Evolutionary conservation across 192 early-diverging fungal species (phyloP), one percentile per base, ranked within the genome.

Genomic region (Rhizophagus prolifer): DNA sequence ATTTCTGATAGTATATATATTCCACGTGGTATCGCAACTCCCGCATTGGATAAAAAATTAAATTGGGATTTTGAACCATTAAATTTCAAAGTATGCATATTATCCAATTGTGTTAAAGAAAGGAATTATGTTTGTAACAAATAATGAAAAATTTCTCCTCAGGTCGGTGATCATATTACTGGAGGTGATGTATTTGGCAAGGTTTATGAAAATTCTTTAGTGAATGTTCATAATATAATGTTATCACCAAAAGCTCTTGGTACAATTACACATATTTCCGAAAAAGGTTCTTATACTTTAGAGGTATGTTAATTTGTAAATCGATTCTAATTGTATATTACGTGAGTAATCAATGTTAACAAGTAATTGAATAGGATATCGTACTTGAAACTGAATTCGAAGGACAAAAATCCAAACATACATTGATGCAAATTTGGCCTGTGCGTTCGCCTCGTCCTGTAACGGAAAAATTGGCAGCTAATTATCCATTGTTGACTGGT

Each of bases 361-460:
- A 13, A 47, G 3, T 71, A n/a, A 63, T 72, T 74, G 34, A 60
- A 30, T 66, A 93, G 77, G 94, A 99, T 78, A 88, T 90, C 64
- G 91, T 99, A 13, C 84, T 99, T 26, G 96, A 98, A 86, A 94
- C 92, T 50, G 98, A 99, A 81, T 99, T 99, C 81, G 95, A 96
- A 80, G 98, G 96, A n/a, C 87, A 95, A 83, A 95, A 88, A 78
- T 87, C 90, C 31, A 86, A 94, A 81, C 91, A 93, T 89, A 98
- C 96, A 34, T 96, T 99, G 96, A 89, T 97, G 87, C 98, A 99
- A 80, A 82, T 91, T 58, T 99, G 98, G 98, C 96, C 98, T 14
- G 97, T 98, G 36, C 93, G 98, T 81, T 89, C 95, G 47, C 96
- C 98, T 59, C 94, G 98, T 69, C 98, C 98, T 14, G 91, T 92